Percentiles rank a stretch among this genome's conserved stretches.
Evolutionary conservation across 2,329 filamentous ascomycete species (phyloP).

Genomic region (Pleurostoma richardsiae): DNA sequence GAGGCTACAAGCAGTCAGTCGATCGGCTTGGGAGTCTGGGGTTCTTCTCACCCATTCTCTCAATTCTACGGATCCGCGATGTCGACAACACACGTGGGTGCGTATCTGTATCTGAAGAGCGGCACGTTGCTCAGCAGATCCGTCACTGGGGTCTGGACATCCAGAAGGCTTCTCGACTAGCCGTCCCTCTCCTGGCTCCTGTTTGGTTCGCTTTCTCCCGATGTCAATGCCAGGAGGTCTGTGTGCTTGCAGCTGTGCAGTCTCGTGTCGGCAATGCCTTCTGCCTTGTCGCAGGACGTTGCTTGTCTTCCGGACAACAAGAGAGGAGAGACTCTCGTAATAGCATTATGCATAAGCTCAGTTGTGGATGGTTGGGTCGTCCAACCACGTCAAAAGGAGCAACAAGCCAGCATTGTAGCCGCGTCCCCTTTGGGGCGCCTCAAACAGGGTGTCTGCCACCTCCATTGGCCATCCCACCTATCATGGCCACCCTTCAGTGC

Average conservation of each 20-base stretch:
- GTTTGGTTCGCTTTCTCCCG: not conserved
- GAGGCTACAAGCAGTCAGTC: not conserved
- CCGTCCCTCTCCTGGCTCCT: not conserved
- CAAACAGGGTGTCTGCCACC: not conserved
- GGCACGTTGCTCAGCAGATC: not conserved
- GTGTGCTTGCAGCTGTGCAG: not conserved
- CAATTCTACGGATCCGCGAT: not conserved
- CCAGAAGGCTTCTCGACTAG: not conserved
- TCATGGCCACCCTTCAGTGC: too few relatives aligned
- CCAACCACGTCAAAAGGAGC: not conserved
- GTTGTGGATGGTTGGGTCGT: not conserved
- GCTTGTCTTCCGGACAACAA: not conserved
- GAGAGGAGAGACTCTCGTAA: not conserved
- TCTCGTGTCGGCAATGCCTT: not conserved
- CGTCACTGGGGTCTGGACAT: not conserved
- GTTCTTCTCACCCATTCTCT: not conserved
- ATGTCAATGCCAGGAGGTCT: not conserved
- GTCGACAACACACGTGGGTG: not conserved
- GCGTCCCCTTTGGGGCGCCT: slow-evolving; percentile 1
- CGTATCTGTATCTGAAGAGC: not conserved
- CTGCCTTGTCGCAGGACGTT: not conserved
- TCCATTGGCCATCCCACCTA: too few relatives aligned
- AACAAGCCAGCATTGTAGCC: not conserved
- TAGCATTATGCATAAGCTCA: not conserved
- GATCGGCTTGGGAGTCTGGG: not conserved